Conservation (phyloP, 2,329 filamentous ascomycete species). For the Botrytis fabae region DNA sequence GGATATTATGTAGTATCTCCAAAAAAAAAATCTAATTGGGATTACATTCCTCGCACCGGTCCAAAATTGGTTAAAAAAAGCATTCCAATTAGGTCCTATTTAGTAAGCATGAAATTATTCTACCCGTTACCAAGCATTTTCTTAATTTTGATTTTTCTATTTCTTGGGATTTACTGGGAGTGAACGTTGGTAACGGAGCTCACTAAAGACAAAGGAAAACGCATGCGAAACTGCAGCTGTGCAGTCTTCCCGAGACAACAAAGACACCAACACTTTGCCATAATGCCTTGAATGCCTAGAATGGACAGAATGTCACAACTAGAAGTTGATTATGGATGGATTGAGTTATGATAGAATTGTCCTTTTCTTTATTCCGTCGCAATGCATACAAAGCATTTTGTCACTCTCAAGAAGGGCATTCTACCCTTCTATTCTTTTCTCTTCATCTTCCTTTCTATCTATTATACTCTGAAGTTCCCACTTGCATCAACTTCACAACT, state of each 20-base stretch:
- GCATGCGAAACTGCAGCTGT: constrained; percentile 34
- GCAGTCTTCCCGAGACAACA: constrained; percentile 42
- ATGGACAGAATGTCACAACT: constrained; percentile 38
- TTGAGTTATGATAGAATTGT: constrained; percentile 40
- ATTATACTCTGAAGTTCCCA: constrained; percentile 21
- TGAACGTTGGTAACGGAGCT: constrained; percentile 27
- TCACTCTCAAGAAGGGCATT: constrained; percentile 40
- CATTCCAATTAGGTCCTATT: constrained; percentile 20
- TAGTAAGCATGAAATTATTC: constrained; percentile 16
- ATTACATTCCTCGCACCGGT: constrained; percentile 15
- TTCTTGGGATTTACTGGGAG: constrained; percentile 19
- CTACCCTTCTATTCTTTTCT: constrained; percentile 30
- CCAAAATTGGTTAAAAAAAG: constrained; percentile 4
- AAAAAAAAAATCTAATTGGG: constrained; percentile 16
- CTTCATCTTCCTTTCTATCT: constrained; percentile 24
- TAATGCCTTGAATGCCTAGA: constrained; percentile 34
- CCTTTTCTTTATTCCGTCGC: constrained; percentile 37
- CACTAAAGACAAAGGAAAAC: constrained; percentile 37
- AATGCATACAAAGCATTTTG: constrained; percentile 39
- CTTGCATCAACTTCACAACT: not conserved
- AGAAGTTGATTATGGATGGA: constrained; percentile 30
- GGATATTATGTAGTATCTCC: constrained; percentile 19
- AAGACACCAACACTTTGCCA: constrained; percentile 36
- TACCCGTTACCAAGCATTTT: constrained; percentile 20
- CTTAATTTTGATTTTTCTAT: constrained; percentile 6